Base-by-base conservation (phyloP, 2,329 filamentous ascomycete genomes). In the Fusarium caatingaense region DNA sequence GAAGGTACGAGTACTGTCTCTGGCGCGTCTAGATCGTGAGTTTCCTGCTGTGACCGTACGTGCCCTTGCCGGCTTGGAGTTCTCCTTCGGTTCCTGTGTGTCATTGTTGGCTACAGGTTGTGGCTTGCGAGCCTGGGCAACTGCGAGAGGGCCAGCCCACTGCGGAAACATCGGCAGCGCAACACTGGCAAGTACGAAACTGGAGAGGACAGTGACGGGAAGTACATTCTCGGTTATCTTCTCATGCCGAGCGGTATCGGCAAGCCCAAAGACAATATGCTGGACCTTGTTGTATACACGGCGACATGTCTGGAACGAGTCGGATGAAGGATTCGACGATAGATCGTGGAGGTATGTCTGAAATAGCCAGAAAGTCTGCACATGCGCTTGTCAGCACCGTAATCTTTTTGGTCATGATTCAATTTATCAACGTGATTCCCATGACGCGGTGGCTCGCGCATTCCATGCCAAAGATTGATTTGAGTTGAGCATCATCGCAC, bases 261-360 rank as follows among this genome's bases (percentile, higher is more conserved):
- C 86, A 25, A 92, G 85, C 21, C 93, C 93, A 78, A 96, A 96
- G 27, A 96, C 92, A 73, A 96, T 93, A 79, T 93, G 90, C 80
- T 96, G 93, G 41, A 96, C 92, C 80, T 93, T 93, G 81, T 96
- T 96, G 83, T 94, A 95, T 72, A 96, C 89, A 76, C 93, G 86
- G 64, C 92, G 88, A 77, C 93, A 95, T 51, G 92, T 95, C 81
- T 92, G 91, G 82, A 96, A 96, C 51, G 91, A 87, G 74, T 90
- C 88, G 66, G 91, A 91, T 77, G 92, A 91, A 4, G 93, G 93
- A 62, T 91, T 92, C 76, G 86, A 84, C 58, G 92, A 88, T 67
- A 96, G 88, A 78, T 96, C 93, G 83, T 93, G 91, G 30, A 96
- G 88, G 77, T 96, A 94, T 7, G 92, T 95, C 81, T 96, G 93